phyloP scores from a whole-genome alignment of 2,329 filamentous ascomycete genomes.

The Beauveria sp. region DNA sequence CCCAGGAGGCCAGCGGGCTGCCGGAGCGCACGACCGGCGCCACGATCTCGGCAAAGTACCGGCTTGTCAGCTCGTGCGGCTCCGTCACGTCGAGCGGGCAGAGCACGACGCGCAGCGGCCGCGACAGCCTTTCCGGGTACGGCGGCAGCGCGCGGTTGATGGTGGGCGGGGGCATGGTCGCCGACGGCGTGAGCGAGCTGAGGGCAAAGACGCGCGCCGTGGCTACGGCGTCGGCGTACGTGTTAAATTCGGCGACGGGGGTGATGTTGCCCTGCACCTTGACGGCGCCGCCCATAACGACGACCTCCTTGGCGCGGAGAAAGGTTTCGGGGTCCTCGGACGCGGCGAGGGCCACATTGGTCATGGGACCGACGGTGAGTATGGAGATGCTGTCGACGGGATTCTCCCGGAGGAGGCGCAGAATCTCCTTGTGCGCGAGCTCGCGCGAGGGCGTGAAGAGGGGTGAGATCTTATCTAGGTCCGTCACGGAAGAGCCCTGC shows the following conservation, averaged over 20 bases:
- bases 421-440: conserved; percentile 76
- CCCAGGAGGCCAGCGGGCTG: conserved; percentile 69
- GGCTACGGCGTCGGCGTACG: conserved; percentile 77
- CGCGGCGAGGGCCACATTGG: conserved; percentile 86
- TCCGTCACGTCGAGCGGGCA: conserved; percentile 75
- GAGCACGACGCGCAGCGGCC: conserved; percentile 57
- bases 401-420: conserved; percentile 76
- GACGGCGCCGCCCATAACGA: conserved; percentile 91
- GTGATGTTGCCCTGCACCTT: conserved; percentile 73
- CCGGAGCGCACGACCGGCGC: conserved; percentile 48
- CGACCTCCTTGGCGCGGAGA: conserved; percentile 78
- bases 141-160: conserved; percentile 42
- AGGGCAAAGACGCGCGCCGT: conserved; percentile 70
- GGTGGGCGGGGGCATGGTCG: conserved; percentile 70
- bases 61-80: conserved; percentile 56
- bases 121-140: conserved; percentile 59
- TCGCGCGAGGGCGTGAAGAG: conserved; percentile 70
- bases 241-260: conserved; percentile 91
- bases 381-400: conserved; percentile 82
- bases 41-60: conserved; percentile 50
- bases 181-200: conserved; percentile 63
- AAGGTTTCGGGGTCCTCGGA: conserved; percentile 85
- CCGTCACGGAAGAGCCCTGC: conserved; percentile 19
- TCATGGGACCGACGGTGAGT: conserved; percentile 81
- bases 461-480: conserved; percentile 39